Base-by-base conservation (phyloP, 192 early-diverging fungal species). In the Pilaira anomala region DNA sequence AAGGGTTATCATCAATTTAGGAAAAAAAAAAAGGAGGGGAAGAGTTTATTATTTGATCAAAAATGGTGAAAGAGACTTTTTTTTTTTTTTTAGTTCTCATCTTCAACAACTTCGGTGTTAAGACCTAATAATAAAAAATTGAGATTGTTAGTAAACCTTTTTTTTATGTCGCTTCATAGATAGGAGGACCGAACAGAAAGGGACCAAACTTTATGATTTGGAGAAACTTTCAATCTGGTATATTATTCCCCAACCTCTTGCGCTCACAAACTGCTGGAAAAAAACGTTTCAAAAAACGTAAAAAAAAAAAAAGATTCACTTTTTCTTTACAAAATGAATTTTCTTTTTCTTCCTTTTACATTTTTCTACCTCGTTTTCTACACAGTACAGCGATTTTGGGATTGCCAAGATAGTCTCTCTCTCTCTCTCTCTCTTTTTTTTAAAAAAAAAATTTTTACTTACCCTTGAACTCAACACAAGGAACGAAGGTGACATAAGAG, bases 401-500 rank as follows among this genome's bases (percentile, higher is more conserved):
- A 36, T 36, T 36, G 33, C 33, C 33, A n/a, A 55, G 18, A 21
- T 46, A 45, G 13, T n/a, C n/a, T n/a, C n/a, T n/a, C n/a, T n/a
- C n/a, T n/a, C n/a, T n/a, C n/a, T n/a, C n/a, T n/a, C n/a, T n/a
- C n/a, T n/a, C n/a, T n/a, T n/a, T n/a, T n/a, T 25, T 12, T 25
- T 25, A 54, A 55, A 55, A 18, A 55, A 3, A 50, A 3, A 50
- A 50, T 25, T 11, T 9, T 2, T 25, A 50, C 57, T 69, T 70
- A 83, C 94, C 93, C 87, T 95, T 97, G 85, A 96, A 97, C 76
- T 77, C 75, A 62, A 89, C 78, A 69, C 91, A 85, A 45, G 88
- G 87, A 56, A 98, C 97, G 69, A 83, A 83, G 67, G 91, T 84
- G 62, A 98, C 97, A 69, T 87, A 83, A 65, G 95, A 93, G 90